Conservation (phyloP, 345 rosid species). For the Bretschneidera sinensis region DNA sequence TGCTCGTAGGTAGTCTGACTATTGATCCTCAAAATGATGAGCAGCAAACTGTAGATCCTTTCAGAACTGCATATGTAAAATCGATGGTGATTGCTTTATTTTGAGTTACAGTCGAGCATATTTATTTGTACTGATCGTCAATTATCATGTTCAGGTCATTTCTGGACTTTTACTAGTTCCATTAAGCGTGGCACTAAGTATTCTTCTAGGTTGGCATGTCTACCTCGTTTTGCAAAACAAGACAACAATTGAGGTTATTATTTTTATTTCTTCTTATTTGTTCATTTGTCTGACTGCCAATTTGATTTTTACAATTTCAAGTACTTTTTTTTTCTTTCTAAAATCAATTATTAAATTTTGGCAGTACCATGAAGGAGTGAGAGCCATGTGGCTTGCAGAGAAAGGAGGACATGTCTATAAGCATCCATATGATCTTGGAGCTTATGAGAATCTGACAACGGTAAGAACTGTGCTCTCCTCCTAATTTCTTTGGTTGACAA, state of each 20-base stretch:
- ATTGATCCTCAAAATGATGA: slow-evolving; percentile 59
- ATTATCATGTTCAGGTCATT: slow-evolving; percentile 50
- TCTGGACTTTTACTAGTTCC: slow-evolving; percentile 69
- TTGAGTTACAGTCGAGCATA: slow-evolving; percentile 7
- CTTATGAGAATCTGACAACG: slow-evolving; percentile 59
- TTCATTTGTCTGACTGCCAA: background rate
- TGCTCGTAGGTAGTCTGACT: slow-evolving; percentile 81
- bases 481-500: background rate
- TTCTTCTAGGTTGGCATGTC: slow-evolving; percentile 87
- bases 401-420: slow-evolving; percentile 75
- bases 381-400: slow-evolving; percentile 94
- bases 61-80: slow-evolving; percentile 65
- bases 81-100: slow-evolving; percentile 3
- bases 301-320: background rate
- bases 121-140: slow-evolving; percentile 9
- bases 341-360: slow-evolving; percentile 15
- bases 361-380: slow-evolving; percentile 91
- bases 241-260: slow-evolving; percentile 80
- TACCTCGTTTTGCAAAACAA: slow-evolving; percentile 80
- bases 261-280: slow-evolving; percentile 7
- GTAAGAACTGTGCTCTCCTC: slow-evolving; percentile 27
- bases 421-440: slow-evolving; percentile 83
- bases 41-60: slow-evolving; percentile 49
- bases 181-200: slow-evolving; percentile 50
- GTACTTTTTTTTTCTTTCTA: background rate